phyloP scores from a whole-genome alignment of 2,329 filamentous ascomycete genomes.

The Hypoxylon sp. region DNA sequence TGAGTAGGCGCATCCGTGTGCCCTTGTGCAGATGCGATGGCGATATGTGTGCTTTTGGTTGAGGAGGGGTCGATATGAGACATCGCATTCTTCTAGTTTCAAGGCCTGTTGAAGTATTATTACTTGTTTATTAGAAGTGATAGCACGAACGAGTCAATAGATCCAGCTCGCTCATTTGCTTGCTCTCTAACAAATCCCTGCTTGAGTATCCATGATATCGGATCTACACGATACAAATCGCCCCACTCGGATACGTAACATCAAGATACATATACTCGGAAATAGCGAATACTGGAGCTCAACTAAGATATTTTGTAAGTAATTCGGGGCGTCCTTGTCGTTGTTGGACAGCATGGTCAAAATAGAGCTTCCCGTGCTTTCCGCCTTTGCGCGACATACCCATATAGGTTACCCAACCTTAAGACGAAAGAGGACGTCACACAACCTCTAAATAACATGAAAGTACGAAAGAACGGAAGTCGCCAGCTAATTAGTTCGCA shows the following conservation, averaged over 20 bases:
- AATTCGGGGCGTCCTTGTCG: not conserved
- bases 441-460: constrained; percentile 8
- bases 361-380: not conserved
- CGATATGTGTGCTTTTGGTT: constrained; percentile 9
- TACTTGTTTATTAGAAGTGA: constrained; percentile 2
- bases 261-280: constrained; percentile 17
- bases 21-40: constrained; percentile 34
- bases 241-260: constrained; percentile 29
- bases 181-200: constrained; percentile 19
- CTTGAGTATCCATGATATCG: constrained; percentile 19
- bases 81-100: constrained; percentile 8
- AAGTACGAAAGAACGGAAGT: constrained; percentile 16
- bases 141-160: constrained; percentile 7
- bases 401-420: not conserved
- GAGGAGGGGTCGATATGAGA: constrained; percentile 13
- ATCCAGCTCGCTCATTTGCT: constrained; percentile 13
- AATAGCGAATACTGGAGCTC: constrained; percentile 4
- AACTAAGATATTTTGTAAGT: constrained; percentile 26
- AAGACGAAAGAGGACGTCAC: constrained; percentile 12
- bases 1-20: constrained; percentile 20
- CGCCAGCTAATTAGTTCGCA: constrained; percentile 22
- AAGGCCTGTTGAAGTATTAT: constrained; percentile 2
- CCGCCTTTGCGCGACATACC: constrained; percentile 3
- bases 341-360: not conserved
- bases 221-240: constrained; percentile 22